Conservation (phyloP, 1,139 yeast genomes). For the Suhomyces terraborum region DNA sequence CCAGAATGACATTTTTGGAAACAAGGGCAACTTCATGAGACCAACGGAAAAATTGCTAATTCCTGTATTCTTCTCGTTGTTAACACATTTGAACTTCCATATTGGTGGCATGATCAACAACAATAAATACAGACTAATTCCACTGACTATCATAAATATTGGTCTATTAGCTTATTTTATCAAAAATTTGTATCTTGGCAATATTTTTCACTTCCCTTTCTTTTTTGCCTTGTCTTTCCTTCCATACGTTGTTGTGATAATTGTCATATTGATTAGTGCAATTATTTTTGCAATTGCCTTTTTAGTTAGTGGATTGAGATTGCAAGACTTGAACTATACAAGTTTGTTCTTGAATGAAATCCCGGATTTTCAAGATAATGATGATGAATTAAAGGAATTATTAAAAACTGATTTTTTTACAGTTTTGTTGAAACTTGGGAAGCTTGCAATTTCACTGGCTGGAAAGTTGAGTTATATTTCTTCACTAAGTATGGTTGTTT, state of each 20-base stretch:
- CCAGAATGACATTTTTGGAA: constrained; percentile 32
- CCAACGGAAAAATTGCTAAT: constrained; percentile 59
- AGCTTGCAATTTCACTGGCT: constrained; percentile 64
- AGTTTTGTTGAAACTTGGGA: constrained; percentile 59
- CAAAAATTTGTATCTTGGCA: constrained; percentile 35
- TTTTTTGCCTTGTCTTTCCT: constrained; percentile 56
- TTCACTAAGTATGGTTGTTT: constrained; percentile 53
- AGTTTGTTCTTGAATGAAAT: constrained; percentile 40
- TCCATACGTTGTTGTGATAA: constrained; percentile 61
- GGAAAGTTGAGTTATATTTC: constrained; percentile 66
- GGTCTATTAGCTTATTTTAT: constrained; percentile 51
- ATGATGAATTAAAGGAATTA: constrained; percentile 29
- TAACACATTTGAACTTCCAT: constrained; percentile 60
- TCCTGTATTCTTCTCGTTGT: constrained; percentile 52
- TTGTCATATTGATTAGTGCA: constrained; percentile 52
- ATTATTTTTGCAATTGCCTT: constrained; percentile 56
- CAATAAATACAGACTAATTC: constrained; percentile 58
- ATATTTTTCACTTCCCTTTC: constrained; percentile 51
- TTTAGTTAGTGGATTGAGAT: constrained; percentile 55
- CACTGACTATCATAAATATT: constrained; percentile 59
- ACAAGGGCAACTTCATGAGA: constrained; percentile 25
- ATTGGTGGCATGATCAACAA: constrained; percentile 55
- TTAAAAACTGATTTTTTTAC: constrained; percentile 66
- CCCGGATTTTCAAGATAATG: constrained; percentile 35
- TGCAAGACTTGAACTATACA: constrained; percentile 50